Conservation (phyloP, 106 monocot species). For the Gastrodia elata region DNA sequence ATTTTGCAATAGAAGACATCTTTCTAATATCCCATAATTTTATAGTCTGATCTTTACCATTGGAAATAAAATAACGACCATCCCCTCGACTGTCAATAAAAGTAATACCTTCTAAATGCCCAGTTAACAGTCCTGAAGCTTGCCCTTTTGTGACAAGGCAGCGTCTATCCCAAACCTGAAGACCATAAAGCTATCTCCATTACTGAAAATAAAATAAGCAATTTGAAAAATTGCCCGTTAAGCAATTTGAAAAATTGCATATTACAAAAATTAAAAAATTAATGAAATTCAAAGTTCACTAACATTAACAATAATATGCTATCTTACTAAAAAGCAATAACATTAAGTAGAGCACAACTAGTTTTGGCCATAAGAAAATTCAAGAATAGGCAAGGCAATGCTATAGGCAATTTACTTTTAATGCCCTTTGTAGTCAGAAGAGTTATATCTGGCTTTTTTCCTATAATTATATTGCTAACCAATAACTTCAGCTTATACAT, state of each 20-base stretch:
- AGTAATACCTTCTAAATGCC: constrained; percentile 91
- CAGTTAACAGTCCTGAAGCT: constrained; percentile 56
- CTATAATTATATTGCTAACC: too few relatives aligned
- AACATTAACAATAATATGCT: not conserved
- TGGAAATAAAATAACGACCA: constrained; percentile 92
- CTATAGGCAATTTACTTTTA: not conserved
- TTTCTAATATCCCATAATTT: constrained; percentile 92
- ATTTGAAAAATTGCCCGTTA: constrained; percentile 4
- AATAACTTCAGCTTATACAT: not conserved
- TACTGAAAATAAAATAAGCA: not conserved
- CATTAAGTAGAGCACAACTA: not conserved
- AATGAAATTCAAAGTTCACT: not conserved
- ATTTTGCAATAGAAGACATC: constrained; percentile 41
- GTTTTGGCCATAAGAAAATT: not conserved
- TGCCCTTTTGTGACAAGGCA: constrained; percentile 41
- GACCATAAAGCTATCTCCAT: constrained; percentile 3
- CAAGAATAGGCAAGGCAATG: not conserved
- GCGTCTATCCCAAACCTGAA: constrained; percentile 93
- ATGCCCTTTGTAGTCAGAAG: not conserved
- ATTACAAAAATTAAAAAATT: not conserved
- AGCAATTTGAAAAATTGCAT: constrained; percentile 1
- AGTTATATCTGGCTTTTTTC: not conserved
- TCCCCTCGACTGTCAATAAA: constrained; percentile 90
- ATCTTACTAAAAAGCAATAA: not conserved
- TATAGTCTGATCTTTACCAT: constrained; percentile 89